A percentile compares a stretch with the other conserved stretches of the same genome.
Conservation (phyloP, 2,329 filamentous ascomycete species). For the Lomentospora prolificans region DNA sequence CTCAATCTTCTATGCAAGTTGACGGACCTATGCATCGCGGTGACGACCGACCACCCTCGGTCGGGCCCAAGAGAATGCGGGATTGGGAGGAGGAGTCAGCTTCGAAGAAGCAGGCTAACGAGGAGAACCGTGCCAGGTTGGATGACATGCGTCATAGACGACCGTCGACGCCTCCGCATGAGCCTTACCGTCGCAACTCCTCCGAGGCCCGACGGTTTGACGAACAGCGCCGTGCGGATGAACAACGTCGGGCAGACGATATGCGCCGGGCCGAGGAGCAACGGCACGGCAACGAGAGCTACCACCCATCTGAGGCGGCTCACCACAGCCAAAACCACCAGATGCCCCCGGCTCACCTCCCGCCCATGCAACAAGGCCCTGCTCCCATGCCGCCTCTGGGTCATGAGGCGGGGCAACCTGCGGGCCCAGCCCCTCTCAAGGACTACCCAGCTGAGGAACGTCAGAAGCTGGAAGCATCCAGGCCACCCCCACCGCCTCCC, state of each 20-base stretch:
- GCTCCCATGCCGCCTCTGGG: slow-evolving; percentile 43
- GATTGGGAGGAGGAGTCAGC: slow-evolving; percentile 85
- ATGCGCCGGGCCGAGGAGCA: slow-evolving; percentile 44
- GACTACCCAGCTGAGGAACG: slow-evolving; percentile 50
- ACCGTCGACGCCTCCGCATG: slow-evolving; percentile 61
- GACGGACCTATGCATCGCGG: slow-evolving; percentile 54
- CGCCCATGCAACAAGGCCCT: slow-evolving; percentile 53
- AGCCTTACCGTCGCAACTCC: slow-evolving; percentile 66
- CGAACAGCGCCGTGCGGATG: slow-evolving; percentile 51
- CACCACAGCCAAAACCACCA: slow-evolving; percentile 69
- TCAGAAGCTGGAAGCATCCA: slow-evolving; percentile 32
- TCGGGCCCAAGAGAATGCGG: slow-evolving; percentile 71
- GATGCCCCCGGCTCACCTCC: slow-evolving; percentile 43
- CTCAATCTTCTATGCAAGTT: slow-evolving; percentile 38
- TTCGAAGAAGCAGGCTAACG: slow-evolving; percentile 77
- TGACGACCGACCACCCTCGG: slow-evolving; percentile 68
- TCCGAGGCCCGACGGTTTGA: slow-evolving; percentile 60
- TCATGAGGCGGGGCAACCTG: slow-evolving; percentile 36
- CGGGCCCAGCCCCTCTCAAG: slow-evolving; percentile 34
- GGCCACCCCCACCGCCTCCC: background rate
- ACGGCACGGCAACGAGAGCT: slow-evolving; percentile 65
- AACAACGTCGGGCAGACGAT: slow-evolving; percentile 24
- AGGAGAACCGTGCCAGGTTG: slow-evolving; percentile 77
- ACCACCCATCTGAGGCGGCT: slow-evolving; percentile 77
- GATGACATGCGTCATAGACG: slow-evolving; percentile 77